Evolutionary conservation across 2,329 filamentous ascomycete species (phyloP), one percentile per base, ranked within the genome.

Genomic region (Aspergillus sergii): DNA sequence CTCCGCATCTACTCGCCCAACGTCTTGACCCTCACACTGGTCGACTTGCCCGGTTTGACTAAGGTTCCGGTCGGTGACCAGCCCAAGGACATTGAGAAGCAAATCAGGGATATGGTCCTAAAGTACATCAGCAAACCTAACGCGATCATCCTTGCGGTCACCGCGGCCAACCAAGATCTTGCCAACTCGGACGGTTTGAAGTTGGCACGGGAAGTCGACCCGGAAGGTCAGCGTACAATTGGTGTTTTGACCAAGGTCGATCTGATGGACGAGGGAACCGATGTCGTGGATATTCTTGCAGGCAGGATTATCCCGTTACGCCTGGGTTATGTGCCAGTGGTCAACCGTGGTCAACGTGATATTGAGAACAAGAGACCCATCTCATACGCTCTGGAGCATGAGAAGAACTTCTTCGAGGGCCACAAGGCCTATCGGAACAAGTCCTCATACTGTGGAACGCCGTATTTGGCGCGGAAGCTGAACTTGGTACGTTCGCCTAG

Each of bases 81-180:
- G 80, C 94, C 94, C 53, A 89, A 93, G 78, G 94, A 98, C 82
- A 98, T 98, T 73, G 94, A 98, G 84, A 88, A 89, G 73, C 95
- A 99, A 81, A 99, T 98, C 75, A 89, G 88, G 76, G 95, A 98
- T 74, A 98, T 99, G 93, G 94, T 99, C 50, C 83, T 98, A 76
- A 98, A 98, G 84, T 95, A 98, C 79, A 99, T 99, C 77, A 92
- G 91, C 81, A 99, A 99, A 83, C 91, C 94, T 39, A 99, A 99
- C 80, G 95, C 95, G 64, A 99, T 99, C 78, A 95, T 99, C 71
- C 84, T 99, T 60, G 95, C 95, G 48, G 95, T 99, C 68, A 98
- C 95, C 6, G 91, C 94, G 48, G 95, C 95, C 73, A 99, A 99
- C 79, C 94, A 94, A 66, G 95, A 99, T 88, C 85, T 99, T 85